phyloP scores from a whole-genome alignment of 331 rosid species.

The Spiraea crenata region DNA sequence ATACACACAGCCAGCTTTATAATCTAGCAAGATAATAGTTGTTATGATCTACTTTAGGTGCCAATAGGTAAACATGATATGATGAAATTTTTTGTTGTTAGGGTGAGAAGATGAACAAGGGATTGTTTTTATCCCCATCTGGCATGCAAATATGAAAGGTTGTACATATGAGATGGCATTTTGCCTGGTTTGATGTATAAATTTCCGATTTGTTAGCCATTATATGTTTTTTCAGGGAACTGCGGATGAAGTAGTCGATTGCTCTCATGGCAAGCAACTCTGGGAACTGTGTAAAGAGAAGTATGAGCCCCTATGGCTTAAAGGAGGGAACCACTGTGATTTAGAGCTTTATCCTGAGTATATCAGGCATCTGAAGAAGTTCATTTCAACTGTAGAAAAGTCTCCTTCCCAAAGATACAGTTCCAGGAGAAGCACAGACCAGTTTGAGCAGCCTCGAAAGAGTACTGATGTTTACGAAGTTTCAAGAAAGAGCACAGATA shows the following conservation, averaged over 20 bases:
- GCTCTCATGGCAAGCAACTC: slow-evolving; percentile 92
- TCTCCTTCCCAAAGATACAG: slow-evolving; percentile 72
- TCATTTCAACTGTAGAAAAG: slow-evolving; percentile 75
- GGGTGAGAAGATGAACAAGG: not conserved
- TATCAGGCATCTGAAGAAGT: slow-evolving; percentile 86
- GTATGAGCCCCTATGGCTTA: slow-evolving; percentile 92
- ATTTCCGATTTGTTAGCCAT: not conserved
- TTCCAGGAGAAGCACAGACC: slow-evolving; percentile 81
- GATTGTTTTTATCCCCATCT: not conserved
- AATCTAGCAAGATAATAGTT: too few relatives aligned
- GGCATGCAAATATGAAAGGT: not conserved
- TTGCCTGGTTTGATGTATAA: not conserved
- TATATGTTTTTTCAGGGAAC: slow-evolving; percentile 65
- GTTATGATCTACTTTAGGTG: not conserved
- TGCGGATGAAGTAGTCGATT: slow-evolving; percentile 91
- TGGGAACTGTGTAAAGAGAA: slow-evolving; percentile 97
- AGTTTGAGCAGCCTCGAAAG: slow-evolving; percentile 80
- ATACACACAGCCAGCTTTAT: not conserved
- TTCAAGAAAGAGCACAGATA: slow-evolving; percentile 80
- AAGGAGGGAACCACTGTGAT: slow-evolving; percentile 94
- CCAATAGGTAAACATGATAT: not conserved
- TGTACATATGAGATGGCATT: not conserved
- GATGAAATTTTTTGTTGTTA: not conserved
- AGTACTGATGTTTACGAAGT: slow-evolving; percentile 77
- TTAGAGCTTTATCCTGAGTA: slow-evolving; percentile 88